Base-by-base conservation (phyloP, 768 basidiomycete genomes). In the Pisolithus tinctorius region DNA sequence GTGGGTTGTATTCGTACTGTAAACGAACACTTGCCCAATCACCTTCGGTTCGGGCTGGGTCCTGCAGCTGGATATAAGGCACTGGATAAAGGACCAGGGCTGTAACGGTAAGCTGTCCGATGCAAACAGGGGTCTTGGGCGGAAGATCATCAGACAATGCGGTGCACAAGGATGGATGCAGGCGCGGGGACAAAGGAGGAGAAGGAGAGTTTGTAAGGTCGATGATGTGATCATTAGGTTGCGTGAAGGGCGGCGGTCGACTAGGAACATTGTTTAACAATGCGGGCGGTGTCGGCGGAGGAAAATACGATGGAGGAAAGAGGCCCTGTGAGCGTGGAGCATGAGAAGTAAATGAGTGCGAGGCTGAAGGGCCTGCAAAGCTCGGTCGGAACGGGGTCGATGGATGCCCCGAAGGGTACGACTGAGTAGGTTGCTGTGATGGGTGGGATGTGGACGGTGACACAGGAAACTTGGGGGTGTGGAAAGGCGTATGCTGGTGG, bases 31-130 rank as follows among this genome's bases (percentile, higher is more conserved):
- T 71, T 3, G 77, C 83, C 81, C 83, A 89, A 50, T 88, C 84
- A 6, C 69, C 59, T 26, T 83, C 82, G 41, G 63, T 58, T 25
- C 56, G 62, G 45, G 53, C 45, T 44, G 70, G 66, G 55, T 76
- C 74, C 47, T 73, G 76, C 23, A 71, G 70, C 42, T 69, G 63
- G 34, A 93, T 69, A 64, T 90, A 93, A 27, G 77, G 62, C 16
- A 87, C 79, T 7, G 87, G 90, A 65, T 91, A 89, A n/a, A 93
- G 74, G 31, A 94, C 82, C 26, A 94, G 79, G 13, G 89, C 91
- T 16, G 86, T 89, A 17, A 84, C 84, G n/a, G 76, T 74, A 34
- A 94, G 74, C 52, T 88, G 85, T 1, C 92, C 92, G 45, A 94
- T 92, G 65, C 93, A 94, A 48, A 94, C 82, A 14, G 89, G 86